A percentile compares a stretch with the other conserved stretches of the same genome.
Evolutionary conservation across 345 rosid species (phyloP).

Genomic region (Streptanthus diversifolius): DNA sequence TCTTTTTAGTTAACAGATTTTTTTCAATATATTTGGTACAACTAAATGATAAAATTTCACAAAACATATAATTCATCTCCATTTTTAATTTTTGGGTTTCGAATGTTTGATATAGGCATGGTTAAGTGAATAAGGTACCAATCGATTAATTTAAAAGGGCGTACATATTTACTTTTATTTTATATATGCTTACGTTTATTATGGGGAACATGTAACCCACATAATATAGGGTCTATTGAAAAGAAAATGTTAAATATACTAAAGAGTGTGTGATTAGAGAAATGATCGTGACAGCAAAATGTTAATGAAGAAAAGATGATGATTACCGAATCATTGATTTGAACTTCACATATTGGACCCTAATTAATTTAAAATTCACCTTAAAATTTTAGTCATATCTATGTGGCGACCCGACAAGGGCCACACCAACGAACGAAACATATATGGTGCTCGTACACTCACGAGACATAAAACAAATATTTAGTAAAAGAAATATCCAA

Average conservation of each 20-base stretch:
- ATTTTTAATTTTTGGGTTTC: background rate
- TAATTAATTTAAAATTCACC: background rate
- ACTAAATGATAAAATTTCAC: background rate
- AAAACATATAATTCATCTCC: background rate
- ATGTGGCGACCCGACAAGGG: constrained; percentile 24
- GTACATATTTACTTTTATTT: background rate
- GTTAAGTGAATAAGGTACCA: too few species aligned
- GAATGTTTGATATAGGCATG: background rate
- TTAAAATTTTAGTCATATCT: background rate
- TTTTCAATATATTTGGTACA: background rate
- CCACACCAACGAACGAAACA: constrained; percentile 8
- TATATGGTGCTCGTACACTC: constrained; percentile 28
- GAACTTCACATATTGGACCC: background rate
- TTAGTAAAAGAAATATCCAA: background rate
- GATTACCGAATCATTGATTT: constrained; percentile 18
- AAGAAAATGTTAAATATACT: background rate
- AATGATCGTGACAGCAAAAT: constrained; percentile 1
- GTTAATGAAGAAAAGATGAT: constrained; percentile 5
- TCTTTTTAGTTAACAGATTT: background rate
- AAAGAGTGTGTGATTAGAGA: constrained; percentile 4
- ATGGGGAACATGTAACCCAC: constrained; percentile 15
- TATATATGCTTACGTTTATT: background rate
- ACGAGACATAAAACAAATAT: background rate
- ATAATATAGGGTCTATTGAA: background rate
- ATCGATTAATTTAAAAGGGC: background rate